These are phyloP conservation scores for Gypsophila paniculata DNA, from an alignment of 179 eudicot species.

Conservation along the genomic window DNA sequence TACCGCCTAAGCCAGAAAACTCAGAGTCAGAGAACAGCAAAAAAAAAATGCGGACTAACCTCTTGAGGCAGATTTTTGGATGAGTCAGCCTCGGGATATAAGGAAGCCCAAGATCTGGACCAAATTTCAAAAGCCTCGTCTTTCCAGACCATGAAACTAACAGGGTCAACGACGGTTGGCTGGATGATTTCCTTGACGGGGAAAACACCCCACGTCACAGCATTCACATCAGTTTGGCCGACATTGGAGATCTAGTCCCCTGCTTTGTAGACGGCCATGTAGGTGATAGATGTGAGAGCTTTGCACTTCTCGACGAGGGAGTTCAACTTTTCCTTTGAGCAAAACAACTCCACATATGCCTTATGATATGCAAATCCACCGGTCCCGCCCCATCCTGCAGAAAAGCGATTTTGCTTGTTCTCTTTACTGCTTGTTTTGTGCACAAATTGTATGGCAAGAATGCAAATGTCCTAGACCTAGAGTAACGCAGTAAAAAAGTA, in stretches of 20 bases:
- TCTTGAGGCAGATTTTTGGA: constrained; percentile 67
- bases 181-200: constrained; percentile 92
- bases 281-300: constrained; percentile 52
- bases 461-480: too few relatives aligned
- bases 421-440: not conserved
- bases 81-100: constrained; percentile 67
- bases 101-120: constrained; percentile 85
- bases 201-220: constrained; percentile 95
- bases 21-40: not conserved
- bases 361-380: constrained; percentile 94
- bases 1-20: not conserved
- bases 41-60: constrained; percentile 36
- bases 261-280: constrained; percentile 78
- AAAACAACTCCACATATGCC: constrained; percentile 87
- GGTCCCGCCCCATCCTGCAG: constrained; percentile 92
- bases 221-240: constrained; percentile 57
- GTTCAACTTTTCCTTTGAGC: constrained; percentile 68
- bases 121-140: constrained; percentile 95
- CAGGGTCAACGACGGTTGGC: constrained; percentile 91
- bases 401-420: not conserved
- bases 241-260: constrained; percentile 66
- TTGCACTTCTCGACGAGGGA: constrained; percentile 69
- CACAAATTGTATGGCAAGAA: not conserved
- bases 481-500: too few relatives aligned
- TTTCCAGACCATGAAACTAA: constrained; percentile 86